Evolutionary conservation across 371 early-diverging fungal species (phyloP).

Genomic region (Mortierella sp.): DNA sequence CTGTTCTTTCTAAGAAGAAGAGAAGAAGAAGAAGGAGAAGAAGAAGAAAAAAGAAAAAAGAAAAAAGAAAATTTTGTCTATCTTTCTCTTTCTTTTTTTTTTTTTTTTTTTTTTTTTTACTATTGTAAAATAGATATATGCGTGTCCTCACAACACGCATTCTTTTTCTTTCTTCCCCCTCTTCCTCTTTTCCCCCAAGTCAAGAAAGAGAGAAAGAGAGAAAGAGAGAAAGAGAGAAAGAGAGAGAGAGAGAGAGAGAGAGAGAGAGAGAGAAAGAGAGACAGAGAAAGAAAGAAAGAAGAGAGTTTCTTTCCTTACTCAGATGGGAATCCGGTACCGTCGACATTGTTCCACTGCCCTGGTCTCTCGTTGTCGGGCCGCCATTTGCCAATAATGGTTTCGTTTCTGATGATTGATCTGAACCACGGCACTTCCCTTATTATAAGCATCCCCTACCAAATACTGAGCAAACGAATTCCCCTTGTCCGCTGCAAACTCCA

Average conservation of each 20-base stretch:
- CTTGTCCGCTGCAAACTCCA: conserved; percentile 44
- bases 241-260: not conserved
- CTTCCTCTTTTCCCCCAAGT: not conserved
- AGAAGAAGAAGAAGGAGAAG: no score
- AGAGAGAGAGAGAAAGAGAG: not conserved
- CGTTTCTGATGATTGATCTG: conserved; percentile 26
- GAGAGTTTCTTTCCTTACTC: not conserved
- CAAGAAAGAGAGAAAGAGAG: not conserved
- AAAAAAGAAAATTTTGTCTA: not conserved
- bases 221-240: not conserved
- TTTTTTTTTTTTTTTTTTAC: no score
- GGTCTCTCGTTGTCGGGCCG: conserved; percentile 37
- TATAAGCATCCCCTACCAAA: conserved; percentile 44
- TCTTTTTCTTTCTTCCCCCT: no score
- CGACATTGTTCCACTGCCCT: conserved; percentile 34
- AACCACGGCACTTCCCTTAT: conserved; percentile 38
- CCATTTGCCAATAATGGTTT: conserved; percentile 45
- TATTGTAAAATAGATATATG: no score
- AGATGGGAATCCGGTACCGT: conserved; percentile 29
- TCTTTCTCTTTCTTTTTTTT: not conserved
- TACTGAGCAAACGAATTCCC: conserved; percentile 48
- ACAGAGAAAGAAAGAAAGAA: not conserved
- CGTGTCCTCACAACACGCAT: no score
- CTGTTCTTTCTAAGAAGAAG: not conserved
- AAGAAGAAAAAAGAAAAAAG: not conserved